Evolutionary conservation across 352 stramenopile genomes (phyloP).

Genomic region (Phytophthora palmivora): DNA sequence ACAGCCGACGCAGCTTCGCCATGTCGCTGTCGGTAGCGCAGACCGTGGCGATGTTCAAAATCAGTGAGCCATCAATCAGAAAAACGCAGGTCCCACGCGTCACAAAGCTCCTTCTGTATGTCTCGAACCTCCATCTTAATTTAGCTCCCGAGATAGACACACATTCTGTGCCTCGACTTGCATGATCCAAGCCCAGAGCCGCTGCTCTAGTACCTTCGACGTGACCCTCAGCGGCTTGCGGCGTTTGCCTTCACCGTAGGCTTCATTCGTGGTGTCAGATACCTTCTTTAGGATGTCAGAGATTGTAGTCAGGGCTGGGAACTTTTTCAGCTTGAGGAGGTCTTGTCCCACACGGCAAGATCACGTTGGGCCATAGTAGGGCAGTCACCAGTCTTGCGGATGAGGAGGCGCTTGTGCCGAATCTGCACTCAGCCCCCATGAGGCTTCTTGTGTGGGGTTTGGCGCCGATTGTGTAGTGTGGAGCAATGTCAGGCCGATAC

Average conservation of each 20-base stretch:
- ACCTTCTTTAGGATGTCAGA: slow-evolving; percentile 10
- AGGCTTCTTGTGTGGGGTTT: no score
- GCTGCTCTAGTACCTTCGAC: no score
- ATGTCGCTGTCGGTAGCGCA: neutral
- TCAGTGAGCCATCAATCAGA: slow-evolving; percentile 8
- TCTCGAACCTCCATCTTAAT: slow-evolving; percentile 5
- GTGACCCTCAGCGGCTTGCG: no score
- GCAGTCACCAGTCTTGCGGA: no score
- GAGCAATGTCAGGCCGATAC: no score
- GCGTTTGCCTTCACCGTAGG: no score
- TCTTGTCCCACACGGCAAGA: no score
- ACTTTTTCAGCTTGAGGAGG: neutral
- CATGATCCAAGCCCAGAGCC: slow-evolving; percentile 9
- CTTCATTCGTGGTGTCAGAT: neutral
- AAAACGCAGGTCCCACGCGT: slow-evolving; percentile 5
- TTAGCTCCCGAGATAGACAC: neutral
- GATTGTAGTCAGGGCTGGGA: slow-evolving; percentile 4
- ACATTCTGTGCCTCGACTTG: slow-evolving; percentile 5
- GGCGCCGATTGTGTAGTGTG: no score
- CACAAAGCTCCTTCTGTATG: no score
- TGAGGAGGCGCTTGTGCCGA: no score
- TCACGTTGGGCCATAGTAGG: no score
- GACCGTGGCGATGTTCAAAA: slow-evolving; percentile 1
- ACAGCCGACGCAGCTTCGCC: slow-evolving; percentile 16
- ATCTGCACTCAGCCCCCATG: no score